Conservation (phyloP, 208 protist species). For the Leishmania guyanensis region DNA sequence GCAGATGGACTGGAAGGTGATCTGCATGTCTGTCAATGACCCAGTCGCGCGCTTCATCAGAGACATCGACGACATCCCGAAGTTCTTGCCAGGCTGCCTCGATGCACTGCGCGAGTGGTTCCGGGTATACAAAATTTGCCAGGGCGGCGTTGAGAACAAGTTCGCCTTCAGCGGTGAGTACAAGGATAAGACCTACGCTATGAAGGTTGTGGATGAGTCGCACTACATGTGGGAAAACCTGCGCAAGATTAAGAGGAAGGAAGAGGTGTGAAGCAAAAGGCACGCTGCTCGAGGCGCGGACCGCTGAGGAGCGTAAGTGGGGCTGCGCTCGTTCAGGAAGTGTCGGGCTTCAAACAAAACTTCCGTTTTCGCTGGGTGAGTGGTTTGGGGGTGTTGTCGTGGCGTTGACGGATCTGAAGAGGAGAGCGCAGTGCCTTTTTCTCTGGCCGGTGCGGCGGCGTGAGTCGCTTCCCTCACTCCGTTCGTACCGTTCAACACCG, state of each 20-base stretch:
- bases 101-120: constrained; percentile 91
- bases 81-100: constrained; percentile 89
- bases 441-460: not conserved
- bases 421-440: not conserved
- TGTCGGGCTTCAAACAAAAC: not conserved
- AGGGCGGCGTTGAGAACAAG: constrained; percentile 92
- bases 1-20: constrained; percentile 96
- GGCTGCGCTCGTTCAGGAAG: not conserved
- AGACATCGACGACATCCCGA: constrained; percentile 89
- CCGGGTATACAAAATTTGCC: constrained; percentile 93
- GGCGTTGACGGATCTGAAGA: not conserved
- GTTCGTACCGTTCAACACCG: not conserved
- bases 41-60: constrained; percentile 89
- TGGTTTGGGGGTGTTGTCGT: not conserved
- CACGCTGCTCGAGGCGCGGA: not conserved
- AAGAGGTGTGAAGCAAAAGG: constrained; percentile 51
- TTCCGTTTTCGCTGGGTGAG: not conserved
- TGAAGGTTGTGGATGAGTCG: constrained; percentile 90
- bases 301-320: not conserved
- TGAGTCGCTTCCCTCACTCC: not conserved
- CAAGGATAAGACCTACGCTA: constrained; percentile 85
- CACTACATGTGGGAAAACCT: constrained; percentile 94
- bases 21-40: constrained; percentile 91
- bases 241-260: constrained; percentile 85
- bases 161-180: constrained; percentile 92